Evolutionary conservation across 2,329 filamentous ascomycete species (phyloP).

Genomic region (Calcarisporium arbuscula): DNA sequence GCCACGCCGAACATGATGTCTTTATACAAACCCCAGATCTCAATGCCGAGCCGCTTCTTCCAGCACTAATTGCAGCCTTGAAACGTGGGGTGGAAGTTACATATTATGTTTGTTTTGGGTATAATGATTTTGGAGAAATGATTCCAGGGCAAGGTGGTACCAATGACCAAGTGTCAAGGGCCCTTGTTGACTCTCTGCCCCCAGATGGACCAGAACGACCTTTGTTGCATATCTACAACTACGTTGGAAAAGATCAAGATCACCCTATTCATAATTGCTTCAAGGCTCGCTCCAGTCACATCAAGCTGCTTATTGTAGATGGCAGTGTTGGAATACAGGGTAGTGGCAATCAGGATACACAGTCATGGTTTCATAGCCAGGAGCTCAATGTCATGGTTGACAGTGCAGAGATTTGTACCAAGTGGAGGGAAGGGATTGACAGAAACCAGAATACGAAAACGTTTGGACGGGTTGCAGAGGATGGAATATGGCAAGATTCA

Average conservation of each 20-base stretch:
- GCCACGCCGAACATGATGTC: conserved; percentile 55
- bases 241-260: conserved; percentile 68
- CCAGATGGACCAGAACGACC: conserved; percentile 26
- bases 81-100: conserved; percentile 61
- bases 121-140: conserved; percentile 72
- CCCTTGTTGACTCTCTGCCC: conserved; percentile 50
- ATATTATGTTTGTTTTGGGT: conserved; percentile 69
- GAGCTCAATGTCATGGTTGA: conserved; percentile 75
- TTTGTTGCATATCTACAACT: conserved; percentile 57
- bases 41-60: conserved; percentile 62
- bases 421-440: conserved; percentile 56
- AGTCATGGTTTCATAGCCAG: conserved; percentile 72
- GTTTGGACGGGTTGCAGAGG: conserved; percentile 27
- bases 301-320: conserved; percentile 73
- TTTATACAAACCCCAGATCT: conserved; percentile 76
- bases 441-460: conserved; percentile 61
- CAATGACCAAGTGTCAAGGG: conserved; percentile 63
- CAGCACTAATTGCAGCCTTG: conserved; percentile 58
- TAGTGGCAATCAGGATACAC: conserved; percentile 75
- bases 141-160: conserved; percentile 70
- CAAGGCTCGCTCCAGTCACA: conserved; percentile 64
- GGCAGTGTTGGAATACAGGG: conserved; percentile 63
- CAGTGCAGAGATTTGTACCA: conserved; percentile 49
- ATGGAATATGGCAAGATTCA: conserved; percentile 13
- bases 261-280: conserved; percentile 59